These are phyloP conservation scores for Schizochytrium sp. DNA, from an alignment of 108 stramenopile genomes.

Conservation along the genomic window DNA sequence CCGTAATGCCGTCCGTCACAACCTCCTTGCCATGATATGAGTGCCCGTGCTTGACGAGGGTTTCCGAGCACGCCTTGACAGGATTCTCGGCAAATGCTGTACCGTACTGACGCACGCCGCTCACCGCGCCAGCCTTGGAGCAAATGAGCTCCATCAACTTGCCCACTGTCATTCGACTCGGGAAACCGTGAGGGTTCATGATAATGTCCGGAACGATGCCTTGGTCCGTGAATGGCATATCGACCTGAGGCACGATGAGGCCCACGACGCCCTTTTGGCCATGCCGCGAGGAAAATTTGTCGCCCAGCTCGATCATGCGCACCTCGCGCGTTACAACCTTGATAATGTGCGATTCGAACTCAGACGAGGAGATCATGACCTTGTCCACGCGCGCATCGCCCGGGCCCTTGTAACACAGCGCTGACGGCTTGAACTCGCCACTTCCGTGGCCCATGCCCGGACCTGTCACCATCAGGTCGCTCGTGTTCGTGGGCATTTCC, in stretches of 20 bases:
- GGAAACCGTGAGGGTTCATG: constrained; percentile 99
- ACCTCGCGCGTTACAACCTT: constrained; percentile 95
- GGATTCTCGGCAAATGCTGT: constrained; percentile 90
- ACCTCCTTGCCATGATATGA: constrained; percentile 95
- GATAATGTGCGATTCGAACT: constrained; percentile 86
- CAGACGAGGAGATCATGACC: constrained; percentile 47
- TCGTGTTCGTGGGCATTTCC: constrained; percentile 32
- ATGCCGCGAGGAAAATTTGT: constrained; percentile 91
- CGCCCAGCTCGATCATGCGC: constrained; percentile 85
- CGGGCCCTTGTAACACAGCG: constrained; percentile 16
- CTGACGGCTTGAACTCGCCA: neutral
- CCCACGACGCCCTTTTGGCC: constrained; percentile 99
- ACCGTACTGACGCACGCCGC: constrained; percentile 92
- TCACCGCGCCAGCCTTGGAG: constrained; percentile 89
- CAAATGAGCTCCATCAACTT: constrained; percentile 95
- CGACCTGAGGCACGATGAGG: constrained; percentile 96
- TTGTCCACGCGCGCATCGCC: constrained; percentile 95
- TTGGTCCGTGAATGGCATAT: constrained; percentile 96
- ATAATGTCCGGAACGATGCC: constrained; percentile 98
- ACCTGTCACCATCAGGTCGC: neutral
- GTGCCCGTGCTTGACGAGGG: constrained; percentile 87
- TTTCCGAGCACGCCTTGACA: constrained; percentile 79
- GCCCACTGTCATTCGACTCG: constrained; percentile 99
- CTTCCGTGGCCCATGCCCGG: neutral
- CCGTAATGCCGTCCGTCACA: constrained; percentile 94